Evolutionary conservation across 2,329 filamentous ascomycete species (phyloP), one percentile per base, ranked within the genome.

Genomic region (Pseudopyricularia javanii): DNA sequence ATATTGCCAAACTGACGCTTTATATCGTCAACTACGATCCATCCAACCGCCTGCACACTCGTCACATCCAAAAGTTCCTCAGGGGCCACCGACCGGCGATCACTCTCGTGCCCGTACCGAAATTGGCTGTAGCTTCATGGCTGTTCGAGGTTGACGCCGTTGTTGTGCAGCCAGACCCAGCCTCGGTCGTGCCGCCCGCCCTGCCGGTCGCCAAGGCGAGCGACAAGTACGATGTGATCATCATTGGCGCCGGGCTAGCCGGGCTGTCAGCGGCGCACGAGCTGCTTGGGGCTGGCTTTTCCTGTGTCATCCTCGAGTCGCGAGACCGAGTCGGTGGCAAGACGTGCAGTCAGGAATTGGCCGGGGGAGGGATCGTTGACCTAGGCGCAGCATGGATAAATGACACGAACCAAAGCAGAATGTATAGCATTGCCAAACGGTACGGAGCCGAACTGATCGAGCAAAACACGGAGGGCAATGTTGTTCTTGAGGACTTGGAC

Each of bases 341-440:
- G 61, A 76, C 72, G 0, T 74, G 66, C 63, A 73, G 67, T 3
- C 54, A 63, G 3, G 60, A 63, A 1, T 56, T 64, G 8, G 57
- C 63, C 1, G 54, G 62, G 33, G 62, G 61, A 3, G 72, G 70
- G 0, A 55, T 64, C 0, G 66, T 73, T 7, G 79, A 82, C 22
- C 59, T 80, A 0, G 79, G 79, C 3, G 79, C 76, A 0, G 76
- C 75, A 0, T 83, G 79, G 79, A 74, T 82, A 56, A 82, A 83
- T 56, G 74, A 80, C 51, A 71, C 65, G 1, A 76, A 71, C 50
- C 78, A 82, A 56, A 64, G 58, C 26, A 63, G 64, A 3, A 70
- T 80, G 49, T 72, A 63, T 56, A 64, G 60, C 0, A 60, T 77
- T 7, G 68, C 68, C 0, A 57, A 66, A 48, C 56, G 62, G 37